phyloP scores from a whole-genome alignment of 164 flowering plant species.

The Houttuynia cordata region DNA sequence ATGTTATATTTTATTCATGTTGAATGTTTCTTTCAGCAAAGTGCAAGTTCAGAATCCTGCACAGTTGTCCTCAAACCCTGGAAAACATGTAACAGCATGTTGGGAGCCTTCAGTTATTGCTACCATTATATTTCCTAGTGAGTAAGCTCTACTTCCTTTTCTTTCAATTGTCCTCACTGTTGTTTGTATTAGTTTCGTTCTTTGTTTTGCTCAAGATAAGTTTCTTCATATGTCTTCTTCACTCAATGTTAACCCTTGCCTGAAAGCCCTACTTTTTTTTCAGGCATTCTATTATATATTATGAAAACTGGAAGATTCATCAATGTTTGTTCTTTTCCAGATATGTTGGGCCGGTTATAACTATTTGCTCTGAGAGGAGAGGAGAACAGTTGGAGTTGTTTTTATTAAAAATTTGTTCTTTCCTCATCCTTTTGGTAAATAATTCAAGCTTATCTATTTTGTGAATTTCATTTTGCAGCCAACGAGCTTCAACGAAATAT shows the following conservation, averaged over 20 bases:
- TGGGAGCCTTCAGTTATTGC: constrained; percentile 94
- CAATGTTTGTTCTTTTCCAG: constrained; percentile 23
- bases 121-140: constrained; percentile 97
- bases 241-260: not conserved
- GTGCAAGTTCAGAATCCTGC: constrained; percentile 85
- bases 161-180: not conserved
- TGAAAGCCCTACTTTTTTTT: not conserved
- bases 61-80: constrained; percentile 60
- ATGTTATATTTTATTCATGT: constrained; percentile 1
- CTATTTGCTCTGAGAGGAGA: constrained; percentile 91
- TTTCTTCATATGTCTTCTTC: not conserved
- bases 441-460: not conserved
- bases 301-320: constrained; percentile 2
- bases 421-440: not conserved
- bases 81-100: constrained; percentile 51
- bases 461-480: constrained; percentile 43
- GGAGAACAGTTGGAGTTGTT: constrained; percentile 79
- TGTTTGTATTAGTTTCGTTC: not conserved
- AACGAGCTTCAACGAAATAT: constrained; percentile 84
- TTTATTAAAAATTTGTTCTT: not conserved
- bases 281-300: not conserved
- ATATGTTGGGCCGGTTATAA: constrained; percentile 85
- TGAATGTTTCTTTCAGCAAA: constrained; percentile 37
- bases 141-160: constrained; percentile 65
- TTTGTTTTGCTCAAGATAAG: not conserved